A percentile compares a stretch with the other conserved stretches of the same genome.
These are phyloP conservation scores for Dactylella cylindrospora DNA, from an alignment of 2,329 filamentous ascomycete genomes.

Conservation along the genomic window DNA sequence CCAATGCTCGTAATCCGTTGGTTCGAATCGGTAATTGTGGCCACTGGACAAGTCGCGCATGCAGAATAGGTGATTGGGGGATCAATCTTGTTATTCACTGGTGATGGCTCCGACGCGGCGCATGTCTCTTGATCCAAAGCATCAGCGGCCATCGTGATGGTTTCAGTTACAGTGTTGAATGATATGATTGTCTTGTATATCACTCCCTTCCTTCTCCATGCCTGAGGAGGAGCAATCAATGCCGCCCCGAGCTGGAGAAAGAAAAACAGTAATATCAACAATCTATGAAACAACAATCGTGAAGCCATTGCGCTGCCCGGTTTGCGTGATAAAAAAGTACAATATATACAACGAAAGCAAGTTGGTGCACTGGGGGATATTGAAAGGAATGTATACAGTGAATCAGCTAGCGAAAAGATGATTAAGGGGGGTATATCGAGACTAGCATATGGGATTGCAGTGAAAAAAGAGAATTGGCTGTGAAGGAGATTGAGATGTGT, in stretches of 20 bases:
- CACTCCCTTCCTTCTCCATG: constrained; percentile 22
- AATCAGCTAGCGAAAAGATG: background rate
- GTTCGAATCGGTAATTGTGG: constrained; percentile 18
- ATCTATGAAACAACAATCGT: background rate
- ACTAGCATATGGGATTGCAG: background rate
- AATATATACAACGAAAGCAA: constrained; percentile 10
- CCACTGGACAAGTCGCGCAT: constrained; percentile 15
- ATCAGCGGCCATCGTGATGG: constrained; percentile 12
- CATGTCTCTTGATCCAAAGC: constrained; percentile 17
- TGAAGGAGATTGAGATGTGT: background rate
- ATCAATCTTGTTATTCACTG: constrained; percentile 6
- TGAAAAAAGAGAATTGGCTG: background rate
- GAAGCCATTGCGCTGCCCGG: too few species aligned
- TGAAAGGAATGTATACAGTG: too few species aligned
- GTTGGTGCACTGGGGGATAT: too few species aligned
- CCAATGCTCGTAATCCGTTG: constrained; percentile 34
- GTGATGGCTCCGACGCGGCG: constrained; percentile 1
- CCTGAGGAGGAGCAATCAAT: constrained; percentile 10
- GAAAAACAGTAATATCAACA: constrained; percentile 11
- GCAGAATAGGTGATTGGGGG: constrained; percentile 35
- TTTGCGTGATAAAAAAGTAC: background rate
- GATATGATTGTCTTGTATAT: constrained; percentile 36
- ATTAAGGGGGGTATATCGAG: background rate
- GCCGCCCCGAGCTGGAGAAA: constrained; percentile 2
- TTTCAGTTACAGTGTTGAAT: constrained; percentile 22